Conservation (phyloP, 2,329 filamentous ascomycete genomes). For the Ceratocystis colombiana region DNA sequence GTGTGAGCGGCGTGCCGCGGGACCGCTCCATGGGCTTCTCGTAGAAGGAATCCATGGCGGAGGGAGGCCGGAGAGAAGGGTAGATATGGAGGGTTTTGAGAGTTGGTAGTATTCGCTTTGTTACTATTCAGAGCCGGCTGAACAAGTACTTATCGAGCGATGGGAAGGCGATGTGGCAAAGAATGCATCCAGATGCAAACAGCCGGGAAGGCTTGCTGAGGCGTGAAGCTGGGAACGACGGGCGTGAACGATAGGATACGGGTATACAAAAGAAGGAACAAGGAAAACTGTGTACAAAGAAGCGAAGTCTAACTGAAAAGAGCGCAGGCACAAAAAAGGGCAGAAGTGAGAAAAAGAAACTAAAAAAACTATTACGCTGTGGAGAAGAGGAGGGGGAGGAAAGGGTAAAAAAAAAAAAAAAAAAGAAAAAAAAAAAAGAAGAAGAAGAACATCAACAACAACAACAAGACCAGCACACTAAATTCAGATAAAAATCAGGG, state of each 20-base stretch:
- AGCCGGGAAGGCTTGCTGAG: neutral
- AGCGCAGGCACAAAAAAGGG: neutral
- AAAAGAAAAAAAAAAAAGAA: constrained; percentile 25
- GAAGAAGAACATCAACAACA: neutral
- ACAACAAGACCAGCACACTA: neutral
- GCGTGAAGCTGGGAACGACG: neutral
- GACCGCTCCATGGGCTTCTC: constrained; percentile 50
- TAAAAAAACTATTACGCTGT: no score
- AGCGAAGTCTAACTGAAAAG: constrained; percentile 11
- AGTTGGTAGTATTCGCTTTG: neutral
- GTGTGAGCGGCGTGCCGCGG: constrained; percentile 71
- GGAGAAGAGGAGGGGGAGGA: no score
- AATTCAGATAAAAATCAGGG: neutral
- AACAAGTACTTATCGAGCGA: constrained; percentile 30
- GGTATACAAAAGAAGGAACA: constrained; percentile 23
- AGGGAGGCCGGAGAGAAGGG: neutral
- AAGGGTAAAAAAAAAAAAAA: neutral
- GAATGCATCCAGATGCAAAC: constrained; percentile 24
- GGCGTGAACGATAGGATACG: constrained; percentile 28
- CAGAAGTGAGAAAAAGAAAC: neutral
- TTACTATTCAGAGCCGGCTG: constrained; percentile 46
- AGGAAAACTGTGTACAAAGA: constrained; percentile 8
- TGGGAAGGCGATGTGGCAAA: constrained; percentile 27
- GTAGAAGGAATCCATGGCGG: constrained; percentile 23
- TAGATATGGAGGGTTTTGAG: neutral